These are phyloP conservation scores for Hericium alpestre DNA, from an alignment of 768 basidiomycete genomes.

Conservation along the genomic window DNA sequence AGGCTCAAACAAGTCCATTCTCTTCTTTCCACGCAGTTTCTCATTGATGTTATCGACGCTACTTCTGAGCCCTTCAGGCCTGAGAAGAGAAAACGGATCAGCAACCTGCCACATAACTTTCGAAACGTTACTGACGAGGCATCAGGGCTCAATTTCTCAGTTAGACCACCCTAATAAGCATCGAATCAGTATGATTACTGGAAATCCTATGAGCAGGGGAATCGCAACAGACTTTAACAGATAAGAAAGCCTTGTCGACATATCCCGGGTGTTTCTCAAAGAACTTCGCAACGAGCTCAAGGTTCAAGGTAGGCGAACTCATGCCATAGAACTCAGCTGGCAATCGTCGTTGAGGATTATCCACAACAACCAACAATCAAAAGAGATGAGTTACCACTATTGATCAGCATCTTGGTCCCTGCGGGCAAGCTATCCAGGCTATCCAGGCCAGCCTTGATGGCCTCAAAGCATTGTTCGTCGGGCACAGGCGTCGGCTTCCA, in stretches of 20 bases:
- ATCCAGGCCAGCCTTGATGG: conserved; percentile 44
- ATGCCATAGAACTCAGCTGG: conserved; percentile 49
- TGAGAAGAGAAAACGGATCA: background rate
- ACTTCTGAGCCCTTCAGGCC: conserved; percentile 31
- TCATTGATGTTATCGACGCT: conserved; percentile 35
- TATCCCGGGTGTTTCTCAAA: conserved; percentile 35
- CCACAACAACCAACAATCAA: no score
- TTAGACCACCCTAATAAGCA: background rate
- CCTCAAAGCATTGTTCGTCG: conserved; percentile 51
- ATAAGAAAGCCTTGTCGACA: conserved; percentile 35
- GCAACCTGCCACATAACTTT: background rate
- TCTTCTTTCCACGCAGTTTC: conserved; percentile 39
- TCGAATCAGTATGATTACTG: background rate
- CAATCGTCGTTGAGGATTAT: no score
- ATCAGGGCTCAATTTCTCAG: conserved; percentile 10
- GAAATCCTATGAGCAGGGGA: background rate
- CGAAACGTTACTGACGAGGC: background rate
- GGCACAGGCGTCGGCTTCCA: conserved; percentile 36
- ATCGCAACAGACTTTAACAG: conserved; percentile 30
- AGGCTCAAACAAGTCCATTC: conserved; percentile 48
- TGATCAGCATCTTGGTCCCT: conserved; percentile 39
- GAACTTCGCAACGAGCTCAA: conserved; percentile 40
- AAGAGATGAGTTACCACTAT: conserved; percentile 29
- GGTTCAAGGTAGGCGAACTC: conserved; percentile 29
- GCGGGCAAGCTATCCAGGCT: conserved; percentile 29